Evolutionary conservation across 2,329 filamentous ascomycete species (phyloP), one percentile per base, ranked within the genome.

Genomic region (Colletotrichum simmondsii): DNA sequence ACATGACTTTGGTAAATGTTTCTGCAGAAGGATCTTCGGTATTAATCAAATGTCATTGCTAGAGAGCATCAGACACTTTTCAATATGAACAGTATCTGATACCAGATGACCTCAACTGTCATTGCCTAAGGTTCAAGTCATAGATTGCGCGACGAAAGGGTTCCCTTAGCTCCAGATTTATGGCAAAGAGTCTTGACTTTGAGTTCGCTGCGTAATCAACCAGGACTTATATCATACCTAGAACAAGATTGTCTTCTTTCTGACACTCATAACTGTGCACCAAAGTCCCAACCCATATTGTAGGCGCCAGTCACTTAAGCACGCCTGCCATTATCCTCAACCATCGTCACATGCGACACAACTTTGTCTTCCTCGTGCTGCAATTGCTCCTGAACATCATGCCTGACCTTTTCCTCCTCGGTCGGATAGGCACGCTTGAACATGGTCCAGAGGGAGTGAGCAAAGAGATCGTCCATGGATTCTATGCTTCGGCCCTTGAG

Each of bases 401-500:
- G 64, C 12, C 60, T n/a, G 24, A 71, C 52, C 32, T 74, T 67
- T 11, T 74, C 71, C 5, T 68, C 64, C 5, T 97, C 94, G 5
- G 92, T 82, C 2, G 82, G 82, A 72, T 84, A 84, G 1, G 82
- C 83, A 54, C 81, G 80, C 61, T 78, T 78, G 77, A 77, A 84
- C 83, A 85, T 84, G 0, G 80, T 80, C 81, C 81, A 85, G n/a
- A 84, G 75, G 3, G 78, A 79, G 53, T 79, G 72, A 63, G 78
- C 73, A 71, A 88, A 88, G 22, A 88, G 79, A 11, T 82, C 81
- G 70, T 88, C 86, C 81, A 87, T 87, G 28, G 82, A 84, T 74
- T 89, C 87, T 19, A 88, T 82, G 16, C 82, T 83, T 26, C 86
- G 79, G 64, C 86, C 86, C 75, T 87, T 88, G 19, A 86, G 86